Evolutionary conservation across 2,329 filamentous ascomycete species (phyloP), one percentile per base, ranked within the genome.

Genomic region (Plectosphaerella sp.): DNA sequence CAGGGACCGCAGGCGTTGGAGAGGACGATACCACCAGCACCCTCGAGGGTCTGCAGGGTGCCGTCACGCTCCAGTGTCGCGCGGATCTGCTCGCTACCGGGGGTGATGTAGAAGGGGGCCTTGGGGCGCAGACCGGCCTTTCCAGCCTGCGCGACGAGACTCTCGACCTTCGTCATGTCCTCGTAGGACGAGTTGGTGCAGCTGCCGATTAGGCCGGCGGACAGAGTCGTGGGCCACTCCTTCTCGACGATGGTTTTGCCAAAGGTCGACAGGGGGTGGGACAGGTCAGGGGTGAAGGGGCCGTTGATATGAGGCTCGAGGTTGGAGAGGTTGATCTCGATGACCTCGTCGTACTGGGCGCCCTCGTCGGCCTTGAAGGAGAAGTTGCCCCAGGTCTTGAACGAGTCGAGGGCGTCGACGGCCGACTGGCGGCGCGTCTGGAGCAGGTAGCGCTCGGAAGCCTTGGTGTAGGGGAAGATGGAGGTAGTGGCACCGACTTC

Each of bases 161-260:
- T 85, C 72, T 97, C 93, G 14, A 92, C 90, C 56, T 93, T 87
- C 36, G 92, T 95, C 94, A 99, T 99, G 68, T 99, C 94, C 72
- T 97, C 88, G 70, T 97, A 99, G 2, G 94, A 97, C 69, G 90
- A 96, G 80, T 99, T 99, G 48, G 94, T 99, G 78, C 94, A 99
- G 74, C 91, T 96, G 55, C 94, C 94, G 66, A 99, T 99, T 51
- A 99, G 80, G 49, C 92, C 92, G 24, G 94, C 93, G 12, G 91
- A 94, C 56, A 99, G 87, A 57, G 87, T 91, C 66, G 89, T 83
- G 2, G 94, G 94, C 94, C 94, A 99, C 48, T 88, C 76, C 70
- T 97, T 91, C 61, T 87, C 80, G 70, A 88, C 80, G 20, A 97
- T 90, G 2, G 88, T 86, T 53, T 89, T 81, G 66, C 91, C 91